Evolutionary conservation across 345 rosid genomes (phyloP).

Genomic region (Crucihimalaya himalaica): DNA sequence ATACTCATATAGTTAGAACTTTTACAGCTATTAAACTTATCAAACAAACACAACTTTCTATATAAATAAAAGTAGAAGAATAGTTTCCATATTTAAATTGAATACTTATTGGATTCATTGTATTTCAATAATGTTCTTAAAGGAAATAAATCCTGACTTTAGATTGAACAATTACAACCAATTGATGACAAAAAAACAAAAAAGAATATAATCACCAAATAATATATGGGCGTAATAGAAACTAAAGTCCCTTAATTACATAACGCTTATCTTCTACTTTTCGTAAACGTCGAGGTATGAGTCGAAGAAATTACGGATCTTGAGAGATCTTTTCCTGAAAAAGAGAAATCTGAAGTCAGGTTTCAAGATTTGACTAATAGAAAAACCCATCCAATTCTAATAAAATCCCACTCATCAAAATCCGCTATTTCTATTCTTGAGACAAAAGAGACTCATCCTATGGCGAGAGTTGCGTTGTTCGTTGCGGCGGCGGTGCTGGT

Average conservation of each 20-base stretch:
- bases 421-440: neutral
- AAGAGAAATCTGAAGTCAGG: neutral
- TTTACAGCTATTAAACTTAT: too few relatives aligned
- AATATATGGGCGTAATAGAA: neutral
- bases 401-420: neutral
- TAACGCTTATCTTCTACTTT: neutral
- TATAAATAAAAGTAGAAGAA: too few relatives aligned
- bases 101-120: neutral
- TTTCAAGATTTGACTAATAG: neutral
- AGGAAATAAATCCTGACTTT: neutral
- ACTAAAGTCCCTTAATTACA: neutral
- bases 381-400: neutral
- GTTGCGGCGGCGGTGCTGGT: slow-evolving; percentile 39
- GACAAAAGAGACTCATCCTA: slow-evolving; percentile 23
- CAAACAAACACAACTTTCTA: too few relatives aligned
- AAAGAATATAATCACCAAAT: neutral
- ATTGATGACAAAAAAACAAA: neutral
- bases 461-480: slow-evolving; percentile 36
- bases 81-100: too few relatives aligned
- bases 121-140: neutral
- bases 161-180: neutral
- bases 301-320: slow-evolving; percentile 30
- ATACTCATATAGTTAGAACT: too few relatives aligned
- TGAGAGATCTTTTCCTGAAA: slow-evolving; percentile 19
- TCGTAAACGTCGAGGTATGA: slow-evolving; percentile 12